Evolutionary conservation across 208 protist genomes (phyloP).

Genomic region (Phytomonas sp.): DNA sequence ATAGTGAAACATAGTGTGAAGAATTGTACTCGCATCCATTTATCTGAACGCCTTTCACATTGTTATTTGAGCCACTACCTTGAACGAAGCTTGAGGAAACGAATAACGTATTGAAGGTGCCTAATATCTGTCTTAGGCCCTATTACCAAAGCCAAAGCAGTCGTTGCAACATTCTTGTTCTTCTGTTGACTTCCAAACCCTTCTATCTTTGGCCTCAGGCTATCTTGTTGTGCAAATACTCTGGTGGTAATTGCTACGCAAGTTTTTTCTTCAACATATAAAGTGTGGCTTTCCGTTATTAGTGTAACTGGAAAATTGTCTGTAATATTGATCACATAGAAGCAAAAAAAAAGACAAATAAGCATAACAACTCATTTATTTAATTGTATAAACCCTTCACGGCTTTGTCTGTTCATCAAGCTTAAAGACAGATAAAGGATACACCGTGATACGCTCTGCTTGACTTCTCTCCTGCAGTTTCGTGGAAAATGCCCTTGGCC

Average conservation of each 20-base stretch:
- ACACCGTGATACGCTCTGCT: neutral
- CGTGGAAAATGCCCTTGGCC: slow-evolving; percentile 2
- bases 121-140: neutral
- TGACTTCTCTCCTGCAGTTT: neutral
- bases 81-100: neutral
- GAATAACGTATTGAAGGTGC: neutral
- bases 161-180: neutral
- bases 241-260: neutral
- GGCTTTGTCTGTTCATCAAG: neutral
- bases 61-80: neutral
- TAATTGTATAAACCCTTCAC: slow-evolving; percentile 1
- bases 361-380: slow-evolving; percentile 2
- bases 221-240: neutral
- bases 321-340: slow-evolving; percentile 6
- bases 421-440: neutral
- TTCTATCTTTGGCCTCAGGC: neutral
- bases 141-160: neutral
- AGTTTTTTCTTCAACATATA: neutral
- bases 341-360: slow-evolving; percentile 4
- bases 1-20: neutral
- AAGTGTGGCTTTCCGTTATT: neutral
- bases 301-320: neutral
- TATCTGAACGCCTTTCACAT: neutral
- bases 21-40: neutral
- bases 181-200: neutral